Conservation (phyloP, 2,329 filamentous ascomycete genomes). For the Hymenoscyphus occultus region DNA sequence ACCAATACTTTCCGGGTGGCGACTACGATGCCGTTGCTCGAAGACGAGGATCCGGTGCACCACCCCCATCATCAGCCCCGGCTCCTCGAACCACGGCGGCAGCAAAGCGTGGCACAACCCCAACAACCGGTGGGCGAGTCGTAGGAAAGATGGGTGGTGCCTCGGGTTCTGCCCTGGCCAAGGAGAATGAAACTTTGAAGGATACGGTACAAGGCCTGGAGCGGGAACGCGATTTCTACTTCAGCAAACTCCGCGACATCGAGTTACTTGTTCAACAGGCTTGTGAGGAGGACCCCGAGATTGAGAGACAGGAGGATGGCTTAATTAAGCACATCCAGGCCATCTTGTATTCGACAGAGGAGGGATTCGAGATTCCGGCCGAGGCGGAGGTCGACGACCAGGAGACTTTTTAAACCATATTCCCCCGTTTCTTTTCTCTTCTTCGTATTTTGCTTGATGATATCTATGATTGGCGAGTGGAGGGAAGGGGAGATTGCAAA, state of each 20-base stretch:
- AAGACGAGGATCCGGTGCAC: constrained; percentile 71
- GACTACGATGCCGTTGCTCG: constrained; percentile 90
- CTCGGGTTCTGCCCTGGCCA: constrained; percentile 68
- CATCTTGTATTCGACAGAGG: constrained; percentile 96
- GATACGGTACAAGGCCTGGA: constrained; percentile 94
- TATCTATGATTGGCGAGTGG: constrained; percentile 23
- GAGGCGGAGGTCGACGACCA: constrained; percentile 71
- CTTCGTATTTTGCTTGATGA: constrained; percentile 16
- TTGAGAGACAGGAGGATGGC: constrained; percentile 90
- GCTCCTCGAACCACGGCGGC: constrained; percentile 48
- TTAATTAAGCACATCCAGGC: constrained; percentile 94
- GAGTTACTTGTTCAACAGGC: constrained; percentile 91
- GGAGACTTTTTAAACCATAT: constrained; percentile 64
- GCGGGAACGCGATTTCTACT: constrained; percentile 97
- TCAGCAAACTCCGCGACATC: constrained; percentile 96
- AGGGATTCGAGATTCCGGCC: constrained; percentile 84
- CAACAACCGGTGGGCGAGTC: constrained; percentile 41
- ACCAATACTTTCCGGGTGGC: constrained; percentile 94
- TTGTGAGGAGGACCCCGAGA: constrained; percentile 84
- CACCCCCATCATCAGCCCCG: constrained; percentile 47
- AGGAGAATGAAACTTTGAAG: constrained; percentile 86
- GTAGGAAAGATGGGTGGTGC: constrained; percentile 49
- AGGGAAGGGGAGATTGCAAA: constrained; percentile 18
- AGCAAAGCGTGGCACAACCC: constrained; percentile 44
- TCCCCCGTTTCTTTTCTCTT: constrained; percentile 2